phyloP scores from a whole-genome alignment of 2,329 filamentous ascomycete species.

The Aspergillus pseudotamarii region DNA sequence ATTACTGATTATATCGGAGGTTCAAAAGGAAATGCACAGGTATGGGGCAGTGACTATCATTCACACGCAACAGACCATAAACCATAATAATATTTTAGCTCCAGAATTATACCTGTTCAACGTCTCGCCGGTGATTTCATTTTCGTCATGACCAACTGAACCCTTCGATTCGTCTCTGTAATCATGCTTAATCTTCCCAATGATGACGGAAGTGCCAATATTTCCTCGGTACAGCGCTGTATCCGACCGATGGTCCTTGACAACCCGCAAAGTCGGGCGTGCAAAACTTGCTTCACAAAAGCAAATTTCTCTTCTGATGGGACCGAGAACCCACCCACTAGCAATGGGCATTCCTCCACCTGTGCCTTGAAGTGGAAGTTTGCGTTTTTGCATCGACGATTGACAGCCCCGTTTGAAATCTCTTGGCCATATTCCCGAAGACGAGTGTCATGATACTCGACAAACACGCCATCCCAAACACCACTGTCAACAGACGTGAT shows the following conservation, averaged over 20 bases:
- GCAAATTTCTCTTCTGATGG: conserved; percentile 30
- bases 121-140: conserved; percentile 27
- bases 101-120: background rate
- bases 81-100: background rate
- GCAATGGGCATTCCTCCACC: conserved; percentile 29
- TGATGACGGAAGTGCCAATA: conserved; percentile 21
- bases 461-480: conserved; percentile 17
- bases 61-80: background rate
- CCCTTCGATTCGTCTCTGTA: conserved; percentile 33
- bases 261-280: conserved; percentile 31
- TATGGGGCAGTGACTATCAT: background rate
- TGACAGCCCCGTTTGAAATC: background rate
- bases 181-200: conserved; percentile 33
- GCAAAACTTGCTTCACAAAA: conserved; percentile 31
- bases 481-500: conserved; percentile 20
- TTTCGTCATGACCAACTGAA: conserved; percentile 34
- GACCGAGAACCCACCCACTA: conserved; percentile 30
- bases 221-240: conserved; percentile 28
- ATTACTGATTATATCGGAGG: background rate
- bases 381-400: conserved; percentile 10
- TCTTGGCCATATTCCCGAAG: conserved; percentile 13
- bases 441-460: conserved; percentile 14
- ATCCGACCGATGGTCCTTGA: conserved; percentile 31
- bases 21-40: background rate
- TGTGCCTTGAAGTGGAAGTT: conserved; percentile 22